A percentile compares a stretch with the other conserved stretches of the same genome.
phyloP scores from a whole-genome alignment of 352 stramenopile genomes.

The Pythium guiyangense region DNA sequence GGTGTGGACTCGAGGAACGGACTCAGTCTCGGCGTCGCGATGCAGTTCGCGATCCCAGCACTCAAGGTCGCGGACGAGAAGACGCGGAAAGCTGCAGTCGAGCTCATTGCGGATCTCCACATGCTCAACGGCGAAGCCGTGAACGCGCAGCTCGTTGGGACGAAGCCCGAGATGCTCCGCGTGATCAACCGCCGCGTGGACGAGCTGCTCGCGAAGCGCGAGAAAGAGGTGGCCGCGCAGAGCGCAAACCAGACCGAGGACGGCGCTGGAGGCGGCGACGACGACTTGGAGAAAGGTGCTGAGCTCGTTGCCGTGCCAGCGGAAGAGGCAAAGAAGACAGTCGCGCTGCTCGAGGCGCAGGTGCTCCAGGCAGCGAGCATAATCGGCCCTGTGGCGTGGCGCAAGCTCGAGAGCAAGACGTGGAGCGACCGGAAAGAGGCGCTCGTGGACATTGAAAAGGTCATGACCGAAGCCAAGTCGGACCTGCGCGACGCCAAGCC shows the following conservation, averaged over 20 bases:
- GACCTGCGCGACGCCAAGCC: constrained; percentile 66
- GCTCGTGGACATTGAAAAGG: constrained; percentile 68
- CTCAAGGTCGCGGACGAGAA: constrained; percentile 78
- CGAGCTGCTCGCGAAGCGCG: constrained; percentile 45
- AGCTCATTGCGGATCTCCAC: constrained; percentile 66
- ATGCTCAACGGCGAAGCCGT: constrained; percentile 27
- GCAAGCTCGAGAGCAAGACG: constrained; percentile 78
- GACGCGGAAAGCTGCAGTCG: constrained; percentile 58
- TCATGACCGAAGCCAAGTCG: constrained; percentile 60
- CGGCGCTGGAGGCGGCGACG: constrained; percentile 12
- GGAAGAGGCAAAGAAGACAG: constrained; percentile 47
- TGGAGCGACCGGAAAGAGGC: constrained; percentile 83
- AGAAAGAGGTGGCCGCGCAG: constrained; percentile 23
- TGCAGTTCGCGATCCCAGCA: constrained; percentile 64
- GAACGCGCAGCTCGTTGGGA: constrained; percentile 30
- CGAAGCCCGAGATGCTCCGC: constrained; percentile 77
- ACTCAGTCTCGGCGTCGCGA: constrained; percentile 53
- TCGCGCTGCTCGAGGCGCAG: constrained; percentile 37
- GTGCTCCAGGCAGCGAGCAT: constrained; percentile 34
- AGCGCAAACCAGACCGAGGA: constrained; percentile 49
- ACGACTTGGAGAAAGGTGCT: constrained; percentile 20
- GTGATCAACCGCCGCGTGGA: constrained; percentile 75
- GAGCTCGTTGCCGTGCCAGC: constrained; percentile 30
- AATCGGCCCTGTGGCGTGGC: constrained; percentile 61
- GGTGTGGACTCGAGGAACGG: constrained; percentile 27